Evolutionary conservation across 2,329 filamentous ascomycete species (phyloP).

Genomic region (Graphilbum ipis-grandicollis): DNA sequence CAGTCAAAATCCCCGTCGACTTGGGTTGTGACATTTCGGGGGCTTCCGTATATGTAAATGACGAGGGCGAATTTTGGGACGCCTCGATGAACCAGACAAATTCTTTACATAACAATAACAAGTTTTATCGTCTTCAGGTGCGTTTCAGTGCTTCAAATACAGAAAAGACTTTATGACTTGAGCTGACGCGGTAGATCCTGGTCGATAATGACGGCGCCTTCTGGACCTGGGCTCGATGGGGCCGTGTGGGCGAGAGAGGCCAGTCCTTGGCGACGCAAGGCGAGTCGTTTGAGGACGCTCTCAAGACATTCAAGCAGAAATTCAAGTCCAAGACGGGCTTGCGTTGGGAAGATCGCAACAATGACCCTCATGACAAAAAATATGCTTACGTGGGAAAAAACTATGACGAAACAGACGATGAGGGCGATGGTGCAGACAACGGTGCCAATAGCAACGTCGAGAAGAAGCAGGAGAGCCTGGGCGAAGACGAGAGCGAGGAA

Average conservation of each 20-base stretch:
- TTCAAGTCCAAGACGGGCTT: slow-evolving; percentile 46
- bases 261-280: slow-evolving; percentile 26
- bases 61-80: slow-evolving; percentile 53
- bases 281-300: slow-evolving; percentile 24
- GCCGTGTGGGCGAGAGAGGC: slow-evolving; percentile 50
- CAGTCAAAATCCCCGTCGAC: slow-evolving; percentile 38
- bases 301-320: slow-evolving; percentile 38
- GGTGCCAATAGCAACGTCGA: slow-evolving; percentile 8
- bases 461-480: neutral
- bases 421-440: slow-evolving; percentile 34
- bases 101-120: slow-evolving; percentile 56
- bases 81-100: slow-evolving; percentile 68
- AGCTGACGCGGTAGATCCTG: slow-evolving; percentile 22
- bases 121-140: slow-evolving; percentile 66
- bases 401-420: slow-evolving; percentile 48
- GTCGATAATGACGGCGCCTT: slow-evolving; percentile 20
- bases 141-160: too few species aligned
- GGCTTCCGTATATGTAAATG: slow-evolving; percentile 47
- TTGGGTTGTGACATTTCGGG: slow-evolving; percentile 19
- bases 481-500: slow-evolving; percentile 11
- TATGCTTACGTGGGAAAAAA: slow-evolving; percentile 70
- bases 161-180: too few species aligned
- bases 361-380: slow-evolving; percentile 43
- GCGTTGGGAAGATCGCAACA: slow-evolving; percentile 32
- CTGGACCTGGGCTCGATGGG: slow-evolving; percentile 63